Evolutionary conservation across 306 rosid genomes (phyloP).

Genomic region (Cucurbita moschata): DNA sequence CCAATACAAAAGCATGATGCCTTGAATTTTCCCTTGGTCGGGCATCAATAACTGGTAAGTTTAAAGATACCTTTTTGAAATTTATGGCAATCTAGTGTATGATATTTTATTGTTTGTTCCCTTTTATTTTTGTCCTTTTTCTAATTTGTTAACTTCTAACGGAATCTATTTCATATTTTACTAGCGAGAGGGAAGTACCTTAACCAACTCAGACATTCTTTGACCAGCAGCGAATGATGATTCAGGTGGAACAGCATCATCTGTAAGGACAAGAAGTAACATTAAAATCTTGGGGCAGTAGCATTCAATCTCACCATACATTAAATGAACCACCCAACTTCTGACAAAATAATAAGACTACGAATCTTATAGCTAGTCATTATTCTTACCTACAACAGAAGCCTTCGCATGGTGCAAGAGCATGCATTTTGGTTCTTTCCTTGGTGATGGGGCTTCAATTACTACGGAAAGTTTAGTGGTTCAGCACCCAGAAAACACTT

Average conservation of each 20-base stretch:
- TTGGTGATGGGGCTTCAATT: constrained; percentile 76
- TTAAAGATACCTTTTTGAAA: background rate
- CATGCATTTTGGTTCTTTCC: constrained; percentile 50
- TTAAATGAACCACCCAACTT: background rate
- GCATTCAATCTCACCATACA: background rate
- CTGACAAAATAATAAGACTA: background rate
- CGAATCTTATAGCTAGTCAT: background rate
- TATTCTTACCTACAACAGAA: constrained; percentile 34
- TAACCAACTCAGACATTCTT: constrained; percentile 76
- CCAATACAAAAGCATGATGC: background rate
- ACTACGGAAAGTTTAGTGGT: constrained; percentile 35
- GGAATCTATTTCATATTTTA: background rate
- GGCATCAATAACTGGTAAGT: background rate
- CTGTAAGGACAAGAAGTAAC: constrained; percentile 23
- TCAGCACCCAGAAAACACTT: constrained; percentile 7
- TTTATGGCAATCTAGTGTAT: background rate
- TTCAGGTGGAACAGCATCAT: constrained; percentile 34
- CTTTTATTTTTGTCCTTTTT: background rate
- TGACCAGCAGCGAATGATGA: constrained; percentile 68
- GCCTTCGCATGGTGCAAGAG: constrained; percentile 37
- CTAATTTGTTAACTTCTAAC: background rate
- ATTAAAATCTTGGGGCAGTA: background rate
- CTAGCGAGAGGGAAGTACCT: constrained; percentile 32
- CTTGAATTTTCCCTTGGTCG: background rate
- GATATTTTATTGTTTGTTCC: background rate